phyloP scores from a whole-genome alignment of 768 basidiomycete species.

The Hydnomerulius pinastri region DNA sequence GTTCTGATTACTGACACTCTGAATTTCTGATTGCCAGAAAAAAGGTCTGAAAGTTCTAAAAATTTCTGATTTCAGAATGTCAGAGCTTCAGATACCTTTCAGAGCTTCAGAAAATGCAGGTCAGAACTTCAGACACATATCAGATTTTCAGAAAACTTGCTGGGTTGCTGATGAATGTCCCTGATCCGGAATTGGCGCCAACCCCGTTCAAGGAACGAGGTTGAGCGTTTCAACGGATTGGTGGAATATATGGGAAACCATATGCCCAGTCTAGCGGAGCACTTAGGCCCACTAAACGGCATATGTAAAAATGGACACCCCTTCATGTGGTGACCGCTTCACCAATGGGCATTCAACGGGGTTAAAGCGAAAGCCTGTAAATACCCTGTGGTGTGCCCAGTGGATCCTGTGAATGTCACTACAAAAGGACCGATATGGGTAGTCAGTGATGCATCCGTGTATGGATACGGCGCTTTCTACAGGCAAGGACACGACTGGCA shows the following conservation, averaged over 20 bases:
- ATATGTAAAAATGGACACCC: constrained; percentile 29
- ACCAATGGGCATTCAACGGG: constrained; percentile 23
- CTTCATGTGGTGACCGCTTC: constrained; percentile 33
- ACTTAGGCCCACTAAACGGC: constrained; percentile 31
- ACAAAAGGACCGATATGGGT: constrained; percentile 30
- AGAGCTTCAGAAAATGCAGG: constrained; percentile 35
- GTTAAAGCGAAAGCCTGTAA: constrained; percentile 23
- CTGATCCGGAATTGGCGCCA: background rate
- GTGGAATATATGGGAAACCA: constrained; percentile 40
- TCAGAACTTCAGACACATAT: no score
- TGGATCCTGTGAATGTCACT: constrained; percentile 18
- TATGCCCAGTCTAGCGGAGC: constrained; percentile 37
- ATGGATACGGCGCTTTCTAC: constrained; percentile 29
- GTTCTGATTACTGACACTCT: constrained; percentile 20
- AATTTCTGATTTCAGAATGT: constrained; percentile 2
- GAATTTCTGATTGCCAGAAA: constrained; percentile 12
- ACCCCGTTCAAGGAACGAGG: constrained; percentile 21
- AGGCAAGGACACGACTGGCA: constrained; percentile 30
- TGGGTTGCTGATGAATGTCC: no score
- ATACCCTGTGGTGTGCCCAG: constrained; percentile 18
- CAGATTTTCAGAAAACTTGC: no score
- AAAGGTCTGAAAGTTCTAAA: constrained; percentile 20
- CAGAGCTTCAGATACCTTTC: constrained; percentile 16
- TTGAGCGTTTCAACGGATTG: constrained; percentile 42
- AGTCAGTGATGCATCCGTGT: constrained; percentile 26